These are phyloP conservation scores for Calonectria ilicicola DNA, from an alignment of 2,329 filamentous ascomycete species.

Conservation along the genomic window DNA sequence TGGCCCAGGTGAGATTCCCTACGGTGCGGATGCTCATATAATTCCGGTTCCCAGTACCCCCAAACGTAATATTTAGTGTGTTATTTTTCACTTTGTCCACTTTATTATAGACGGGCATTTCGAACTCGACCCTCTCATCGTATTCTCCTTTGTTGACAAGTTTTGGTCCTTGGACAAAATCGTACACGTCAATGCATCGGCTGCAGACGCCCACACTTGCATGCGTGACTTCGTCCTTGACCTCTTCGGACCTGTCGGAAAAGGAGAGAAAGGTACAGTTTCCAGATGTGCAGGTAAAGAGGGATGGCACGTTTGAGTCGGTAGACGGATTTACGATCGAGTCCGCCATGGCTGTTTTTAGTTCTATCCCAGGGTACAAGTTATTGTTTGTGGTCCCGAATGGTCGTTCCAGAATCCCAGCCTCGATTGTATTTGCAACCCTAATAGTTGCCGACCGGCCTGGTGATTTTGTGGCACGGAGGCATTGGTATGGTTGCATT, in stretches of 20 bases:
- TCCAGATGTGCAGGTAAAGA: neutral
- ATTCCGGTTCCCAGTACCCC: neutral
- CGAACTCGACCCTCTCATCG: neutral
- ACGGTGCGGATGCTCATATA: neutral
- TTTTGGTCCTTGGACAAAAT: neutral
- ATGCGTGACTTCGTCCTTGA: neutral
- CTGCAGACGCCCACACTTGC: neutral
- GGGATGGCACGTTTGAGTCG: neutral
- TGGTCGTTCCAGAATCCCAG: neutral
- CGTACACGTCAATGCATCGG: neutral
- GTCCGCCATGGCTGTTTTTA: neutral
- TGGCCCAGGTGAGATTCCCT: neutral
- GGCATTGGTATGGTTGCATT: neutral
- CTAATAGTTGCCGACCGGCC: neutral
- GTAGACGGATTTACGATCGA: neutral
- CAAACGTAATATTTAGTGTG: neutral
- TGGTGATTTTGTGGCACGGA: neutral
- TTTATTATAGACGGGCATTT: neutral
- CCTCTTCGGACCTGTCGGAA: neutral
- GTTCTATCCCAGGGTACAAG: neutral
- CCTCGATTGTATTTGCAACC: neutral
- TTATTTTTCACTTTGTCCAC: neutral
- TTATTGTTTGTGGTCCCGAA: neutral
- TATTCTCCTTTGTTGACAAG: neutral
- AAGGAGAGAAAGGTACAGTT: slow-evolving; percentile 2